Evolutionary conservation across 164 flowering plant genomes (phyloP).

Genomic region (Magnolia sinica): DNA sequence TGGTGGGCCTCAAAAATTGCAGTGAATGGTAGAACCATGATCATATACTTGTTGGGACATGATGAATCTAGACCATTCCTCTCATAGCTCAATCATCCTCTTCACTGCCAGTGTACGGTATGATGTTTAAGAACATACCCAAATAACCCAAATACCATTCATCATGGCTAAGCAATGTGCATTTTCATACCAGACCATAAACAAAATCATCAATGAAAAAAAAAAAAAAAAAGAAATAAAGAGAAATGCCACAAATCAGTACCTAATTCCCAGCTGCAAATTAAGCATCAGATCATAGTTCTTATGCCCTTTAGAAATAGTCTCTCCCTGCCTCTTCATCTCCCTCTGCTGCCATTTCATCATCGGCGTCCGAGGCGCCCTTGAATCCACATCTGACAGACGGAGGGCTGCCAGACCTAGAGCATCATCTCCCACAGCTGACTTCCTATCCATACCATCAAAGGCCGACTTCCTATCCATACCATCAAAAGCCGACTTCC

Average conservation of each 20-base stretch:
- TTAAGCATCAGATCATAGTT: conserved; percentile 45
- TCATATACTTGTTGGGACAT: too few species aligned
- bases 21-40: too few species aligned
- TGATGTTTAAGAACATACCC: too few species aligned
- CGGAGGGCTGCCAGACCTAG: conserved; percentile 29
- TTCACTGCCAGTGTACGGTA: too few species aligned
- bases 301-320: conserved; percentile 39
- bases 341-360: conserved; percentile 32
- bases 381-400: conserved; percentile 21
- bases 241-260: background rate
- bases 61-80: too few species aligned
- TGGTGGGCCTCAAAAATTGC: too few species aligned
- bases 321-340: conserved; percentile 62
- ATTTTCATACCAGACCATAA: too few species aligned
- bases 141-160: too few species aligned
- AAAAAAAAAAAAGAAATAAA: background rate
- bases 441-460: conserved; percentile 15
- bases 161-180: too few species aligned
- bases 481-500: background rate
- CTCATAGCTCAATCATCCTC: too few species aligned
- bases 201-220: background rate
- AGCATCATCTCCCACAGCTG: conserved; percentile 13
- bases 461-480: conserved; percentile 17
- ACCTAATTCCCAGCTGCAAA: conserved; percentile 41
- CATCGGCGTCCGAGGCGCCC: conserved; percentile 15